Evolutionary conservation across 1,139 yeast genomes (phyloP).

Genomic region (Debaryomyces subglobosus): DNA sequence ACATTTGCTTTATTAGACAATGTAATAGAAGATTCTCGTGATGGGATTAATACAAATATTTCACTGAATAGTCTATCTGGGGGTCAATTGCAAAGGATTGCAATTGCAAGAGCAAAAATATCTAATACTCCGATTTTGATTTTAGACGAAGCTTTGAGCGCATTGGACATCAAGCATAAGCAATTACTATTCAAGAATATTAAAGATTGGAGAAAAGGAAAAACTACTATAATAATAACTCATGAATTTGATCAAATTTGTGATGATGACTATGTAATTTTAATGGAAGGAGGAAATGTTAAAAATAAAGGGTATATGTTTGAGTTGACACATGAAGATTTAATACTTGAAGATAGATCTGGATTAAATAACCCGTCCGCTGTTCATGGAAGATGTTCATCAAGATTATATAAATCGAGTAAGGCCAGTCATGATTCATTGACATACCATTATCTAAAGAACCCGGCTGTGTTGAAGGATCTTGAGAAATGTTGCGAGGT

Average conservation of each 20-base stretch:
- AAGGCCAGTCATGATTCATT: not conserved
- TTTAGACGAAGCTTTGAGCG: slow-evolving; percentile 84
- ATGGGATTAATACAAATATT: slow-evolving; percentile 57
- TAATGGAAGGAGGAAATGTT: slow-evolving; percentile 62
- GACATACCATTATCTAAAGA: slow-evolving; percentile 22
- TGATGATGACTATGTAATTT: slow-evolving; percentile 54
- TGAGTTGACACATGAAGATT: slow-evolving; percentile 17
- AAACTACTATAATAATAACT: slow-evolving; percentile 78
- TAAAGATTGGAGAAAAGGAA: slow-evolving; percentile 61
- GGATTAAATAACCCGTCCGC: not conserved
- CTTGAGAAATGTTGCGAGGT: slow-evolving; percentile 19
- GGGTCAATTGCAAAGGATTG: slow-evolving; percentile 84
- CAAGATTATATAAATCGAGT: not conserved
- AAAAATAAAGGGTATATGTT: slow-evolving; percentile 27
- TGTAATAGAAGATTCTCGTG: slow-evolving; percentile 48
- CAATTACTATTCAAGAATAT: slow-evolving; percentile 49
- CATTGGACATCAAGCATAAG: slow-evolving; percentile 62
- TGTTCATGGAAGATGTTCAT: not conserved
- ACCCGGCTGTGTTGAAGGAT: slow-evolving; percentile 29
- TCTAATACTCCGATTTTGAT: slow-evolving; percentile 74
- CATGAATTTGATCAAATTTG: slow-evolving; percentile 69
- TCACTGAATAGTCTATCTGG: slow-evolving; percentile 73
- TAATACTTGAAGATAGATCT: slow-evolving; percentile 10
- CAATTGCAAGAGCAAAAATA: slow-evolving; percentile 79
- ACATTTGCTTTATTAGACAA: slow-evolving; percentile 53